Evolutionary conservation across 495 filamentous ascomycete species (phyloP).

Genomic region (Podospora didyma): DNA sequence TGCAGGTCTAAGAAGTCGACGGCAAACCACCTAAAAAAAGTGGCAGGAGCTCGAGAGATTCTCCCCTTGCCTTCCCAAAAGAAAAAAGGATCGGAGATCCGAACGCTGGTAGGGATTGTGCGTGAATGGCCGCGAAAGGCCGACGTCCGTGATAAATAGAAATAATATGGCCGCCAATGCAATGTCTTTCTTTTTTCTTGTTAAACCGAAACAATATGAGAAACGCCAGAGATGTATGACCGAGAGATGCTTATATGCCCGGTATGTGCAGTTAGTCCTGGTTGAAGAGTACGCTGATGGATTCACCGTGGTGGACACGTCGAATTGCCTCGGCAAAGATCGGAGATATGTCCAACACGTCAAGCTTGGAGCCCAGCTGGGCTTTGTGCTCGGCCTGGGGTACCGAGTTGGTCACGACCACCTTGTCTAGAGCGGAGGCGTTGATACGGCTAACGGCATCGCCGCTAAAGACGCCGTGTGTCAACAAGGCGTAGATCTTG

Average conservation of each 20-base stretch:
- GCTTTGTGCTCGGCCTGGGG: constrained; percentile 77
- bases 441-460: constrained; percentile 95
- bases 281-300: constrained; percentile 94
- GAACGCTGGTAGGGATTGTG: constrained; percentile 14
- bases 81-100: background rate
- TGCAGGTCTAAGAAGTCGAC: background rate
- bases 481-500: constrained; percentile 83
- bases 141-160: constrained; percentile 1
- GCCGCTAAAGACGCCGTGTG: constrained; percentile 89
- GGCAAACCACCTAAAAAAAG: constrained; percentile 2
- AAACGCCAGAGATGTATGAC: constrained; percentile 18
- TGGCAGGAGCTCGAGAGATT: constrained; percentile 1
- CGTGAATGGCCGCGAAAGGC: background rate
- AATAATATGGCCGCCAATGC: constrained; percentile 24
- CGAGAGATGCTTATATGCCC: constrained; percentile 16
- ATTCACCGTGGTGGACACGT: constrained; percentile 95
- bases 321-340: constrained; percentile 98
- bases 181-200: constrained; percentile 23
- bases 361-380: constrained; percentile 72
- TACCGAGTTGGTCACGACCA: constrained; percentile 92
- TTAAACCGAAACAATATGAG: constrained; percentile 7
- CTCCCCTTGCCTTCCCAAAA: background rate
- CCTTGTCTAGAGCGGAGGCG: constrained; percentile 79
- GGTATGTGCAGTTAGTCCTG: constrained; percentile 57
- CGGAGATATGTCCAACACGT: constrained; percentile 85